Evolutionary conservation across 805 yeast genomes (phyloP), one percentile per base, ranked within the genome.

Genomic region (Pichia exigua): DNA sequence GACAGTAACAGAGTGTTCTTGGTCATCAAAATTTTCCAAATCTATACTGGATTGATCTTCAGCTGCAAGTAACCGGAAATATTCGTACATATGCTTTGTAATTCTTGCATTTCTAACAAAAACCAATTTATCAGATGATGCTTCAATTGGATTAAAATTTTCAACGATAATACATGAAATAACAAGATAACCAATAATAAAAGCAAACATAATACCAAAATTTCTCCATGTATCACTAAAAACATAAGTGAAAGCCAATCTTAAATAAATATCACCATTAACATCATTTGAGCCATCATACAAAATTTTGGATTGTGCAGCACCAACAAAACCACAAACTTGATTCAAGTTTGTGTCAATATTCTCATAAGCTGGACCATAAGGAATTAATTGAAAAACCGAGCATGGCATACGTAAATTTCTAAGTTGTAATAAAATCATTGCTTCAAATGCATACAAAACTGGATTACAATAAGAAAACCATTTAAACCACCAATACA

Each of bases 161-260:
- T 71, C 74, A 41, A 63, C 66, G 4, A 65, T 54, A 24, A 67
- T 9, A 12, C 61, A 65, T 54, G 63, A 59, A 38, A 67, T 54
- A 3, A 49, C 26, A 32, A 76, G 57, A 63, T 75, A 74, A 55
- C 75, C 72, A 15, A 74, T 35, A 43, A 70, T 64, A 58, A 72
- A 76, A 6, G 64, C 76, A 58, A 75, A 54, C 51, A 72, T 49
- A 51, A 78, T 73, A 53, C 82, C 96, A 52, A 84, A 73, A 64
- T 88, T 85, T 71, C 95, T 81, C 96, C 96, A 88, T 47, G 77
- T 74, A 65, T 88, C 87, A 21, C 66, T 55, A 60, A 74, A 79
- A 21, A 62, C 61, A 70, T 83, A 88, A 43, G 66, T 62, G 65
- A 66, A 87, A 12, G 81, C 64, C 3, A 59, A 59, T 6, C 55